Conservation (phyloP, 495 filamentous ascomycete species). For the Letharia lupina region DNA sequence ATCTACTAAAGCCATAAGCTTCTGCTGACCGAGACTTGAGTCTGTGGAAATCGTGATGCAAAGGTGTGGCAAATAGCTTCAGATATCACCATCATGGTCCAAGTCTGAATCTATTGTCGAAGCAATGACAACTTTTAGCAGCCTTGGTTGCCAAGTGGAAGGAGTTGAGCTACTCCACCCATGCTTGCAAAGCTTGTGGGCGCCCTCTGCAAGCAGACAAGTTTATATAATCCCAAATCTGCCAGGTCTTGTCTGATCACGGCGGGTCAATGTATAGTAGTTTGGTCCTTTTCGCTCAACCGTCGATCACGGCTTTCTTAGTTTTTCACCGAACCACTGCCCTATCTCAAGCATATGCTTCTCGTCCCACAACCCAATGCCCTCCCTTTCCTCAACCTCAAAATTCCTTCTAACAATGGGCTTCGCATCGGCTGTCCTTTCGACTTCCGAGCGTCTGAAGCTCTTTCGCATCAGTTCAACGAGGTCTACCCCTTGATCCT, state of each 20-base stretch:
- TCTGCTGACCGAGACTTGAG: neutral
- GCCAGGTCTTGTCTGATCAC: neutral
- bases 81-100: neutral
- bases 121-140: no score
- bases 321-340: slow-evolving; percentile 22
- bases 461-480: slow-evolving; percentile 20
- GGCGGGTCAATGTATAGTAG: neutral
- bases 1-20: neutral
- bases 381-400: slow-evolving; percentile 20
- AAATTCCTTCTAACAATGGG: neutral
- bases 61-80: neutral
- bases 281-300: neutral
- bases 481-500: slow-evolving; percentile 22
- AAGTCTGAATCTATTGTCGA: neutral
- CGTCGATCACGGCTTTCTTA: slow-evolving; percentile 9
- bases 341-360: slow-evolving; percentile 20
- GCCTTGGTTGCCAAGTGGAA: neutral
- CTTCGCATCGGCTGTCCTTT: neutral
- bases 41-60: neutral
- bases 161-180: neutral
- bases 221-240: neutral
- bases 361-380: slow-evolving; percentile 18
- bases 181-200: neutral
- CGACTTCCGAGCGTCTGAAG: slow-evolving; percentile 4
- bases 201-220: neutral